These are phyloP conservation scores for Hibiscus mutabilis DNA, from an alignment of 345 rosid species.

Conservation along the genomic window DNA sequence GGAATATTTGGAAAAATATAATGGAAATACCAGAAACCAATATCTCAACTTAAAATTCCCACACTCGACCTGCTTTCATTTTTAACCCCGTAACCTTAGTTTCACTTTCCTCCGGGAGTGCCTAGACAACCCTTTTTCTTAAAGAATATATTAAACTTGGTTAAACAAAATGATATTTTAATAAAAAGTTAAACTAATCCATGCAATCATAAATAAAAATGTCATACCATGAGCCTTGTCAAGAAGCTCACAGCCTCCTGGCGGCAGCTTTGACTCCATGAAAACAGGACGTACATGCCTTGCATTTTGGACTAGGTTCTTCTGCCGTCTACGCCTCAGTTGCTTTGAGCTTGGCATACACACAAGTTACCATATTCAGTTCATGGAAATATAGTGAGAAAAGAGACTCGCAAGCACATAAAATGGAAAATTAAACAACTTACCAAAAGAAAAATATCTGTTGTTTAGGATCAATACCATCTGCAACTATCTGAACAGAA, in stretches of 20 bases:
- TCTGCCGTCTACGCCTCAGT: slow-evolving; percentile 50
- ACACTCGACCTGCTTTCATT: neutral
- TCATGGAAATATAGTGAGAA: slow-evolving; percentile 2
- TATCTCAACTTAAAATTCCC: neutral
- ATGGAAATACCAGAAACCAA: neutral
- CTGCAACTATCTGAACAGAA: slow-evolving; percentile 57
- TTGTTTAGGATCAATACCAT: slow-evolving; percentile 82
- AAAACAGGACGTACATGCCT: slow-evolving; percentile 54
- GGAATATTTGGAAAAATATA: neutral
- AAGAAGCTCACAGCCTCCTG: slow-evolving; percentile 40
- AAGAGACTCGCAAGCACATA: slow-evolving; percentile 7
- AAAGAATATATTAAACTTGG: neutral
- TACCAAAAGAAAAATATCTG: slow-evolving; percentile 87
- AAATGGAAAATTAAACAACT: slow-evolving; percentile 17
- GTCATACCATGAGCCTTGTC: slow-evolving; percentile 58
- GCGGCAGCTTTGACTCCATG: slow-evolving; percentile 34
- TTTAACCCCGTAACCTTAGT: neutral
- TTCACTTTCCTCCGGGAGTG: neutral
- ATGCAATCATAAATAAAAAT: neutral
- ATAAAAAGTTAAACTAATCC: neutral
- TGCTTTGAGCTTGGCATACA: slow-evolving; percentile 56
- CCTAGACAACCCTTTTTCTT: neutral
- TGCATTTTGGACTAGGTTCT: slow-evolving; percentile 43
- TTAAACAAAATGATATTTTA: neutral
- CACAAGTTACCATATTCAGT: slow-evolving; percentile 5